phyloP scores from a whole-genome alignment of 148 eudicot genomes.

The Chenopodium quinoa region DNA sequence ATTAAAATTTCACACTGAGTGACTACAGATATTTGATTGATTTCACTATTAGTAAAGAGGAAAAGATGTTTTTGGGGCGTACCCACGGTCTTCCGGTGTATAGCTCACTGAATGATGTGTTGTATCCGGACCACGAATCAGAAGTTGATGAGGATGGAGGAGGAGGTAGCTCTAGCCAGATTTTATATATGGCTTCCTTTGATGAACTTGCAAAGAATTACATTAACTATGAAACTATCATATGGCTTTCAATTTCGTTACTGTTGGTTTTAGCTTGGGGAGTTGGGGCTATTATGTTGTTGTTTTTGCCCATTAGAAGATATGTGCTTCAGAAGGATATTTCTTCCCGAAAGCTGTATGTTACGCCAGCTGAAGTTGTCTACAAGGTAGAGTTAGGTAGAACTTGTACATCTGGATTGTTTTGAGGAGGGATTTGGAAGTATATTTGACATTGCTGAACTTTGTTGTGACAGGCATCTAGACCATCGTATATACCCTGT shows the following conservation, averaged over 20 bases:
- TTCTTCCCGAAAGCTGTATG: slow-evolving; percentile 68
- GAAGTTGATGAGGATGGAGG: slow-evolving; percentile 57
- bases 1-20: not conserved
- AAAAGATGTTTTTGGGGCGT: slow-evolving; percentile 68
- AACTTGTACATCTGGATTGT: slow-evolving; percentile 5
- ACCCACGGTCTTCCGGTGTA: slow-evolving; percentile 43
- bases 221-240: slow-evolving; percentile 68
- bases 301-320: slow-evolving; percentile 69
- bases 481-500: slow-evolving; percentile 83
- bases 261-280: slow-evolving; percentile 94
- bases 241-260: slow-evolving; percentile 77
- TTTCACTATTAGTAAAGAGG: not conserved
- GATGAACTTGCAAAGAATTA: slow-evolving; percentile 58
- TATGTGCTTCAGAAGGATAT: slow-evolving; percentile 77
- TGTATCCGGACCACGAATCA: slow-evolving; percentile 47
- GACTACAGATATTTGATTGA: not conserved
- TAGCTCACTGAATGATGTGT: slow-evolving; percentile 48
- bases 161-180: slow-evolving; percentile 38
- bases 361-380: slow-evolving; percentile 63
- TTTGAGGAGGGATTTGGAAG: not conserved
- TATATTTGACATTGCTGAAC: not conserved
- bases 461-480: slow-evolving; percentile 47
- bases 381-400: slow-evolving; percentile 54
- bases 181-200: slow-evolving; percentile 76
- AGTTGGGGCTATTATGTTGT: slow-evolving; percentile 67